A percentile compares a stretch with the other conserved stretches of the same genome.
phyloP scores from a whole-genome alignment of 129 eudicot genomes.

The sunflower (Helianthus annuus) region HanXRQr2.0-SUNRISE NC_035443.2:77454169-77454668 shows the following conservation, averaged over 20 bases:
- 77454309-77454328: neutral
- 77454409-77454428: slow-evolving; percentile 39
- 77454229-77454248: neutral
- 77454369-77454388: slow-evolving; percentile 16
- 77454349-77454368: slow-evolving; percentile 14
- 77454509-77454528: slow-evolving; percentile 78
- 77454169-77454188: no score
- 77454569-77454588: no score
- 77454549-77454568: neutral
- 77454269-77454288: neutral
- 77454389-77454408: slow-evolving; percentile 11
- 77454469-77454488: slow-evolving; percentile 50
- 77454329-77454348: slow-evolving; percentile 18
- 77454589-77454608: no score
- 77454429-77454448: slow-evolving; percentile 81
- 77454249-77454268: neutral
- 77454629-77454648: no score
- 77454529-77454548: neutral
- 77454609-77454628: no score
- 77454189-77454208: no score
- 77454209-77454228: no score
- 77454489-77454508: slow-evolving; percentile 88
- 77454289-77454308: neutral
- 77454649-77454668: no score
- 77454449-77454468: slow-evolving; percentile 81